Percentiles rank a stretch among this genome's conserved stretches.
Conservation (phyloP, 2,329 filamentous ascomycete species). For the Pestalotiopsis sp. region DNA sequence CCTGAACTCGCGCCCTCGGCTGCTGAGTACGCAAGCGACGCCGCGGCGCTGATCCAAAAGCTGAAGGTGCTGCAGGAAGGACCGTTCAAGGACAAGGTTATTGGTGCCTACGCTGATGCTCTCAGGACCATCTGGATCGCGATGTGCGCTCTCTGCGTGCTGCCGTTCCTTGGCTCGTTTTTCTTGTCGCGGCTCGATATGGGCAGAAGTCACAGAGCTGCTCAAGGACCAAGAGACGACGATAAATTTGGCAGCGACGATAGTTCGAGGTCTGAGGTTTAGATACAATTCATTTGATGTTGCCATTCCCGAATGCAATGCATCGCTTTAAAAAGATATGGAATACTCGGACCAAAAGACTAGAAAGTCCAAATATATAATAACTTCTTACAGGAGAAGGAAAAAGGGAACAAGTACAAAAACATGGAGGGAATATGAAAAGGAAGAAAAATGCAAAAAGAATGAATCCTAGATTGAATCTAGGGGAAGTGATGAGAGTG, state of each 20-base stretch:
- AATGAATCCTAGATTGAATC: not conserved
- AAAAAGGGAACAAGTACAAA: no score
- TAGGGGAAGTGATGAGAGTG: slow-evolving; percentile 7
- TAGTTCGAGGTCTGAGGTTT: not conserved
- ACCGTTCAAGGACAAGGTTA: not conserved
- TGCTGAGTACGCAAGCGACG: slow-evolving; percentile 1
- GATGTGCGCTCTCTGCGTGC: slow-evolving; percentile 7
- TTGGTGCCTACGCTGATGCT: not conserved
- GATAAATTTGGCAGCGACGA: not conserved
- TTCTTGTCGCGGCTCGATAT: not conserved
- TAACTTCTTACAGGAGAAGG: no score
- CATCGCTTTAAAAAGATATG: no score
- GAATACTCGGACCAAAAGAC: no score
- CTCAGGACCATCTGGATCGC: slow-evolving; percentile 2
- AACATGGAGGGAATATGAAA: no score
- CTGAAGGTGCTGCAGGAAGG: not conserved
- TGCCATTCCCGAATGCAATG: no score
- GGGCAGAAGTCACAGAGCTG: not conserved
- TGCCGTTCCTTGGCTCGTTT: slow-evolving; percentile 4
- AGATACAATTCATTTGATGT: not conserved
- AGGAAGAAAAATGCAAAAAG: not conserved
- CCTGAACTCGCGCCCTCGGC: not conserved
- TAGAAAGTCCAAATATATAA: no score
- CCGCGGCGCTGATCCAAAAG: not conserved
- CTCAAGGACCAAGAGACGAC: not conserved